Percentiles rank a stretch among this genome's conserved stretches.
Conservation (phyloP, 129 eudicot genomes). For the Pittosporum tobira region DNA sequence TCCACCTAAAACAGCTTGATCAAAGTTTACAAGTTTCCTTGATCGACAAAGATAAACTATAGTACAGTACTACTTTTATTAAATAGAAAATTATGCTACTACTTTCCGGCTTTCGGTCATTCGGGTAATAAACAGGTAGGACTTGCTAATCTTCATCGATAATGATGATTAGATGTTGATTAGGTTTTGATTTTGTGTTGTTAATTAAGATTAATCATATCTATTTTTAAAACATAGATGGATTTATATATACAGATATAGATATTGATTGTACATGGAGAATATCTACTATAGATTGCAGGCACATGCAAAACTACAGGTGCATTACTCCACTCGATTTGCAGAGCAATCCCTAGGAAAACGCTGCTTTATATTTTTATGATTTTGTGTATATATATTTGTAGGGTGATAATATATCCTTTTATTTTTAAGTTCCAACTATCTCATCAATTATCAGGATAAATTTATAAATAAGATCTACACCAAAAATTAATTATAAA, state of each 20-base stretch:
- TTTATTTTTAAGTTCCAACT: too few species aligned
- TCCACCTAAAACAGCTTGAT: background rate
- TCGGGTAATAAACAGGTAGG: background rate
- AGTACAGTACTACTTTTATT: too few species aligned
- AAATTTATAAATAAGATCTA: too few species aligned
- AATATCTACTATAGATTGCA: conserved; percentile 67
- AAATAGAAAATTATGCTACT: background rate
- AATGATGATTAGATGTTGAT: conserved; percentile 18
- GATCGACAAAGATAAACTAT: too few species aligned
- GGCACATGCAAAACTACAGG: conserved; percentile 53
- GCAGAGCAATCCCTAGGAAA: conserved; percentile 27
- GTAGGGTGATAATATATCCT: too few species aligned
- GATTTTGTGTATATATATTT: background rate
- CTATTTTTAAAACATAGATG: background rate
- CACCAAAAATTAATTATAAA: too few species aligned
- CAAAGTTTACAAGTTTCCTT: background rate
- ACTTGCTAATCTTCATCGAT: background rate
- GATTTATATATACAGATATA: conserved; percentile 1
- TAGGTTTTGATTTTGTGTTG: conserved; percentile 28
- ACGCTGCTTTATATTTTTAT: conserved; percentile 12
- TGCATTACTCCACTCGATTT: conserved; percentile 33
- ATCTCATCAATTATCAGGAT: too few species aligned
- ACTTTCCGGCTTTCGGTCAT: background rate
- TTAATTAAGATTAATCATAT: conserved; percentile 9
- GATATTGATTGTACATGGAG: background rate